phyloP scores from a whole-genome alignment of 106 monocot genomes.

The Dioscorea zingiberensis region DNA sequence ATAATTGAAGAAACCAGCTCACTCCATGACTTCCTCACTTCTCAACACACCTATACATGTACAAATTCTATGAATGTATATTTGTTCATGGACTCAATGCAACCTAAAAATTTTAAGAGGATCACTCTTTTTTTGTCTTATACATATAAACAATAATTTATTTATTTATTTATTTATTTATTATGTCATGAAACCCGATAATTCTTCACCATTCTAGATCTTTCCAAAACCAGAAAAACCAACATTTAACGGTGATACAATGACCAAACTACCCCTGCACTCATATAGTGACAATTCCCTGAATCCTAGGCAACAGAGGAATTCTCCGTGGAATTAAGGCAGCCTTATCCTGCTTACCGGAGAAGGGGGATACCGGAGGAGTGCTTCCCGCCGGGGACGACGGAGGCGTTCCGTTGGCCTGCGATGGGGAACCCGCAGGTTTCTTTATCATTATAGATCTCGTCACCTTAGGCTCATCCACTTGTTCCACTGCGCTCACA shows the following conservation, averaged over 20 bases:
- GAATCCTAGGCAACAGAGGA: neutral
- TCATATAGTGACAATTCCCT: neutral
- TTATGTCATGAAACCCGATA: too few relatives aligned
- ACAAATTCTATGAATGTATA: too few relatives aligned
- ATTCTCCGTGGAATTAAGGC: neutral
- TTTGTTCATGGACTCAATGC: too few relatives aligned
- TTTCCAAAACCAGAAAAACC: neutral
- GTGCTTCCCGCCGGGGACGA: constrained; percentile 58
- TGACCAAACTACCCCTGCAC: neutral
- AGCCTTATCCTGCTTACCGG: constrained; percentile 34
- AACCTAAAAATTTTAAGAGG: too few relatives aligned
- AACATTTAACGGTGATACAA: too few relatives aligned
- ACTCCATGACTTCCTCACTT: too few relatives aligned
- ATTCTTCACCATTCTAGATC: too few relatives aligned
- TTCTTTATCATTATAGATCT: constrained; percentile 91
- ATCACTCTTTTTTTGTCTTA: too few relatives aligned
- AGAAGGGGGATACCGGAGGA: constrained; percentile 86
- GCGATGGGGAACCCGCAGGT: constrained; percentile 61
- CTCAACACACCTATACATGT: too few relatives aligned
- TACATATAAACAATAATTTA: too few relatives aligned
- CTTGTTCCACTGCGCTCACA: neutral
- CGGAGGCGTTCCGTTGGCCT: constrained; percentile 55
- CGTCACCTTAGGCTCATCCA: constrained; percentile 64
- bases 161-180: too few relatives aligned
- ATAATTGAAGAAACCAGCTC: too few relatives aligned